Percentiles rank a stretch among this genome's conserved stretches.
phyloP scores from a whole-genome alignment of 805 yeast species.

The Saccharomyces jurei region DNA sequence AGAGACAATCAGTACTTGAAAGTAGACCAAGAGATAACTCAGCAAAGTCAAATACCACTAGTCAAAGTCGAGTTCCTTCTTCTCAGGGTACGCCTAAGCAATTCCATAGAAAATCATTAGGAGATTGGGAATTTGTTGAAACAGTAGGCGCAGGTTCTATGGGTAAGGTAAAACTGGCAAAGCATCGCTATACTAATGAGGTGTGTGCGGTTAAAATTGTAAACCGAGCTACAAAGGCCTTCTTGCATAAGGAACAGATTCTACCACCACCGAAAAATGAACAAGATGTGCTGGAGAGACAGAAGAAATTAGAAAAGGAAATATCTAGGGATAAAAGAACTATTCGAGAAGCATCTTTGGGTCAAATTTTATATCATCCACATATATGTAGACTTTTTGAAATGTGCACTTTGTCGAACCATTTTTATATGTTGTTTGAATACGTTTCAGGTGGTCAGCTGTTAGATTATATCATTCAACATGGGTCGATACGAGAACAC shows the following conservation, averaged over 20 bases:
- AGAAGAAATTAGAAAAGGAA: conserved; percentile 71
- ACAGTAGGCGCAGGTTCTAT: conserved; percentile 97
- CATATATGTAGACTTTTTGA: conserved; percentile 87
- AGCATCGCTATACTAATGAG: conserved; percentile 70
- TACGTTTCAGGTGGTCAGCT: conserved; percentile 97
- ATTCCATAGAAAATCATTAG: conserved; percentile 80
- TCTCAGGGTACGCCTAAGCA: conserved; percentile 20
- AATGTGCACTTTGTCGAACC: conserved; percentile 93
- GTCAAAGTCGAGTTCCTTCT: conserved; percentile 4
- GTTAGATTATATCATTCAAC: conserved; percentile 93
- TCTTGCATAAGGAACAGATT: conserved; percentile 60
- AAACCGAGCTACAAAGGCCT: conserved; percentile 76
- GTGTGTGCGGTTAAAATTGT: conserved; percentile 90
- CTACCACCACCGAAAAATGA: conserved; percentile 59
- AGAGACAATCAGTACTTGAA: conserved; percentile 1
- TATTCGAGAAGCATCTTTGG: conserved; percentile 90
- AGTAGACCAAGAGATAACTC: conserved; percentile 11
- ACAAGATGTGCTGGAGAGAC: conserved; percentile 50
- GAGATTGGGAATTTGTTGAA: conserved; percentile 93
- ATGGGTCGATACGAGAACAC: conserved; percentile 86
- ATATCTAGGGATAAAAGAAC: conserved; percentile 87
- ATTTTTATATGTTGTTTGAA: conserved; percentile 93
- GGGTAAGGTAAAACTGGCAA: conserved; percentile 97
- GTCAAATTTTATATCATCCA: conserved; percentile 83
- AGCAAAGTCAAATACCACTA: conserved; percentile 7